Evolutionary conservation across 805 yeast genomes (phyloP), one percentile per base, ranked within the genome.

Genomic region (Cephaloascus fragrans): DNA sequence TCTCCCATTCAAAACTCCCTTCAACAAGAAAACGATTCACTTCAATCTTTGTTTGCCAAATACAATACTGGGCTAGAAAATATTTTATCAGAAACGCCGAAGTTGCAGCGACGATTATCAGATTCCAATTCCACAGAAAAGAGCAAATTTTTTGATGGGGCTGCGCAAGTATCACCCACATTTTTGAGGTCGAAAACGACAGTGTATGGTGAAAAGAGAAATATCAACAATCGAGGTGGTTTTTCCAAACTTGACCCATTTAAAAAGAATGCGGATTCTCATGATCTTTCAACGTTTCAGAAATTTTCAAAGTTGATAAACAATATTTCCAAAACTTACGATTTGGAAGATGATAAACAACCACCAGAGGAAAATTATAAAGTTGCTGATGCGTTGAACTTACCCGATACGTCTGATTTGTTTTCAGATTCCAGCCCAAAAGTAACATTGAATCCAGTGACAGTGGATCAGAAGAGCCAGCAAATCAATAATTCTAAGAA

Each of bases 31-130:
- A 59, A 56, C 40, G 68, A 62, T 36, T 59, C 57, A 39, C 56
- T 67, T 1, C 59, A 53, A 37, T 57, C 61, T 18, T 52, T 72
- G 42, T 47, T 72, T 15, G 52, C 56, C 4, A 72, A 67, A 42
- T 73, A 70, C 48, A 71, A 71, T 10, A 47, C 59, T 26, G 64
- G 61, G 3, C 47, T 63, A 35, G 57, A 57, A 12, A 52, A 54
- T 37, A 47, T 51, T 2, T 42, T 52, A 1, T 51, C 59, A 15
- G 59, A 54, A 29, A 56, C 69, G 1, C 71, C 71, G 9, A 48
- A 41, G 5, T 40, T 60, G 35, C 52, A 57, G n/a, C 53, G 69
- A 37, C 52, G 68, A 3, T 45, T 47, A 4, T 61, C 67, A 3
- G 67, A 63, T 28, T 40, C 53, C 4, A 49, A 53, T 4, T 44